These are phyloP conservation scores for Candida namnaoensis DNA, from an alignment of 805 yeast genomes.

Conservation along the genomic window DNA sequence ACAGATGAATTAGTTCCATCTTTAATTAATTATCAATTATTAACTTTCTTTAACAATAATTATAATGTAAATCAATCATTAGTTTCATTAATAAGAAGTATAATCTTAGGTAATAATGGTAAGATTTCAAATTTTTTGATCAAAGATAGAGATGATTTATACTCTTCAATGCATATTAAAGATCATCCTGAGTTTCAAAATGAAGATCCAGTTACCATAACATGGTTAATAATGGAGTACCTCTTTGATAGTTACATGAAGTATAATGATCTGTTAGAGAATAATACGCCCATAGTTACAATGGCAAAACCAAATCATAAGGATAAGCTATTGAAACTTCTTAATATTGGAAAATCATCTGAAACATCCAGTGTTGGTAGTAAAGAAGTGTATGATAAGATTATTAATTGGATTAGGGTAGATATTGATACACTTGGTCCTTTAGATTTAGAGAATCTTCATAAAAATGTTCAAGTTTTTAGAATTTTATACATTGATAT, in stretches of 20 bases:
- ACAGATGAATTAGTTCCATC: background rate
- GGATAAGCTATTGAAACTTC: too few relatives aligned
- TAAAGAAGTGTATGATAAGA: background rate
- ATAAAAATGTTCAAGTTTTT: too few relatives aligned
- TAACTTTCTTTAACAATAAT: constrained; percentile 12
- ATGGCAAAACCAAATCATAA: too few relatives aligned
- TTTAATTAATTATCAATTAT: background rate
- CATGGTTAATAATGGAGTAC: background rate
- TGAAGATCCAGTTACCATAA: too few relatives aligned
- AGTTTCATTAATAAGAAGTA: constrained; percentile 3
- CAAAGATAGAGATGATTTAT: too few relatives aligned
- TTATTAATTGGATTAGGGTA: background rate
- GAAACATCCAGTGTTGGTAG: too few relatives aligned
- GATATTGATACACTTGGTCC: background rate
- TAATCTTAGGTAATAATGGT: constrained; percentile 1
- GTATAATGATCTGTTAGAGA: background rate
- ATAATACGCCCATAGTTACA: background rate
- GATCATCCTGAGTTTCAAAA: background rate
- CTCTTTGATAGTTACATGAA: background rate
- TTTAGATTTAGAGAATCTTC: too few relatives aligned
- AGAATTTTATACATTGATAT: background rate
- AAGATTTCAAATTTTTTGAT: constrained; percentile 3
- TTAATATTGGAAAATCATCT: too few relatives aligned
- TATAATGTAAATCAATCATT: constrained; percentile 5
- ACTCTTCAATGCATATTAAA: too few relatives aligned